These are phyloP conservation scores for Multifurca ochricompacta DNA, from an alignment of 768 basidiomycete genomes.

Conservation along the genomic window DNA sequence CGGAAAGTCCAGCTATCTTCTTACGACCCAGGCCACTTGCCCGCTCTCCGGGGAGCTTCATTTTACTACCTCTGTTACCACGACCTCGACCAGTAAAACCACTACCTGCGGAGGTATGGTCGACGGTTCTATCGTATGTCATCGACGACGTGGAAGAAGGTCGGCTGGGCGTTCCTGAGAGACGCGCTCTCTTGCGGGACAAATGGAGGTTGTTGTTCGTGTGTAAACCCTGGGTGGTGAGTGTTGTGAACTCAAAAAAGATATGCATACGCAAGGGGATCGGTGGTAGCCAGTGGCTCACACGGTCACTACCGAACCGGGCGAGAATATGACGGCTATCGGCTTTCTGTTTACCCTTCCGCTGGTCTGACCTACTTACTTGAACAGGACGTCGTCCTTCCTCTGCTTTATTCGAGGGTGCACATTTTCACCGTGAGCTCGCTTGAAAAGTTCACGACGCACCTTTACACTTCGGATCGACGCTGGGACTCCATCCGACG, in stretches of 20 bases:
- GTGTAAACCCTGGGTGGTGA: slow-evolving; percentile 19
- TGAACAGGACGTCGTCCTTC: slow-evolving; percentile 53
- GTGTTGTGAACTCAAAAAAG: neutral
- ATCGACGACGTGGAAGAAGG: slow-evolving; percentile 21
- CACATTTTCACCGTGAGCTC: slow-evolving; percentile 35
- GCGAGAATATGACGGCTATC: neutral
- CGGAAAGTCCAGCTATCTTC: slow-evolving; percentile 30
- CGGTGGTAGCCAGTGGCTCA: neutral
- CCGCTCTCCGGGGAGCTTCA: slow-evolving; percentile 45
- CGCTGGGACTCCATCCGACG: slow-evolving; percentile 86
- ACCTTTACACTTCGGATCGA: slow-evolving; percentile 55
- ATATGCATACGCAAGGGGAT: neutral
- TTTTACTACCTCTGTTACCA: slow-evolving; percentile 65
- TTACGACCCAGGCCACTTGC: slow-evolving; percentile 65
- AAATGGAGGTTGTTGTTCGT: slow-evolving; percentile 23
- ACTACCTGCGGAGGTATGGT: slow-evolving; percentile 68
- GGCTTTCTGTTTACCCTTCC: neutral
- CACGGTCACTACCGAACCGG: neutral
- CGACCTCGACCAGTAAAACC: slow-evolving; percentile 40
- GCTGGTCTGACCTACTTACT: slow-evolving; percentile 4
- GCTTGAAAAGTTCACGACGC: slow-evolving; percentile 51
- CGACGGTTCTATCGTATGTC: slow-evolving; percentile 43
- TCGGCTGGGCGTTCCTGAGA: slow-evolving; percentile 1
- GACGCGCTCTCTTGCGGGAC: slow-evolving; percentile 7
- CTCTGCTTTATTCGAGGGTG: slow-evolving; percentile 56